Evolutionary conservation across 805 yeast genomes (phyloP), one percentile per base, ranked within the genome.

Genomic region (Diddensiella caesifluorescens): DNA sequence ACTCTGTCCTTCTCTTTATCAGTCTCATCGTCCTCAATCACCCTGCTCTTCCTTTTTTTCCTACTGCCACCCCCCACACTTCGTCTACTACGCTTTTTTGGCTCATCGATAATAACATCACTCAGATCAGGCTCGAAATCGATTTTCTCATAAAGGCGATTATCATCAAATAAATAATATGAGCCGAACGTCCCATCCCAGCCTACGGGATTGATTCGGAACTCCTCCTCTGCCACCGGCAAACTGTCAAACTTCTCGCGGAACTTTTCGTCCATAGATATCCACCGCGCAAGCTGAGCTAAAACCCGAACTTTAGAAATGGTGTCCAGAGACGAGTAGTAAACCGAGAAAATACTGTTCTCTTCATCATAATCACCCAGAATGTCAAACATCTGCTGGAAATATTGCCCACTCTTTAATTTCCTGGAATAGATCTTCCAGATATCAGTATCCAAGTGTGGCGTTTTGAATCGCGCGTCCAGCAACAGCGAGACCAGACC

Each of bases 131-230:
- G 49, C 4, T 20, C 38, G 9, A 13, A 36, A 29, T 51, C 55
- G n/a, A 35, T 27, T 21, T 41, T 54, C 21, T 44, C 27, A 39
- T 62, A 62, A 3, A 63, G 46, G 15, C 67, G 48, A 26, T 62
- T 62, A 45, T 62, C 67, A 28, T 63, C 67, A n/a, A 62, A 51
- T 13, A 63, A 46, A 38, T 48, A 62, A 40, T 56, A 63, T 5
- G 50, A 28, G 26, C 56, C 57, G 25, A 45, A 48, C 6, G 53
- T 51, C 6, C 50, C 52, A 23, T 51, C 52, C 45, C 48, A 52
- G 23, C 64, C 64, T 13, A 57, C 51, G 4, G 63, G 63, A 16
- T 46, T 50, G 9, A 60, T 47, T n/a, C 64, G 49, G n/a, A 40
- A 49, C 32, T 47, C 47, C 21, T 49, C 51, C 20, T 33, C 38